These are phyloP conservation scores for Diplodia mutila DNA, from an alignment of 2,329 filamentous ascomycete genomes.

Conservation along the genomic window DNA sequence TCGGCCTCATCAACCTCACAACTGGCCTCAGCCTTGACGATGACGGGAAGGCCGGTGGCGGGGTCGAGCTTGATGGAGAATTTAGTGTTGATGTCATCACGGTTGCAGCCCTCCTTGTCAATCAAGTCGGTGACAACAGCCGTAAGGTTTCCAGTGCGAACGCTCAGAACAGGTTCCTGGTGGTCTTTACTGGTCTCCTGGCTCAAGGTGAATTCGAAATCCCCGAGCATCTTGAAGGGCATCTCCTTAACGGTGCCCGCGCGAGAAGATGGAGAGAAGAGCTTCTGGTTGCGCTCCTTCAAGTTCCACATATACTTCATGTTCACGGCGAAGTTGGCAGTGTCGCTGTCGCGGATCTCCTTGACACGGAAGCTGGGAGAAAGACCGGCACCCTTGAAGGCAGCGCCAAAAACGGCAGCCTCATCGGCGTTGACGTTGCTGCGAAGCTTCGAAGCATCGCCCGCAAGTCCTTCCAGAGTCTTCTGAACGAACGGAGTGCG, in stretches of 20 bases:
- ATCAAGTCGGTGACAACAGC: conserved; percentile 77
- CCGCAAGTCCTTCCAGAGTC: conserved; percentile 75
- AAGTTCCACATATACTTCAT: conserved; percentile 73
- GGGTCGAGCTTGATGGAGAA: conserved; percentile 73
- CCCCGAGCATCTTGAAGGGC: conserved; percentile 77
- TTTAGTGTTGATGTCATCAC: conserved; percentile 78
- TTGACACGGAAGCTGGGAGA: conserved; percentile 97
- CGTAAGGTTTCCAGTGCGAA: conserved; percentile 85
- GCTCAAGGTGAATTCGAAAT: conserved; percentile 79
- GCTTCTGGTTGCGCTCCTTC: conserved; percentile 73
- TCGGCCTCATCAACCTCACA: conserved; percentile 73
- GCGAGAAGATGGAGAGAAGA: conserved; percentile 79
- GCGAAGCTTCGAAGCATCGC: conserved; percentile 76
- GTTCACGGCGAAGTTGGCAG: conserved; percentile 71
- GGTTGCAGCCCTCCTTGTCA: conserved; percentile 75
- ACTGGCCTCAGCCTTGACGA: conserved; percentile 75
- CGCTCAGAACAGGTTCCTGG: conserved; percentile 65
- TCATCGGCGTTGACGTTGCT: conserved; percentile 97
- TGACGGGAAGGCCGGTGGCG: conserved; percentile 77
- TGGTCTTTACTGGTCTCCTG: conserved; percentile 63
- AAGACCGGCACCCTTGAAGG: conserved; percentile 88
- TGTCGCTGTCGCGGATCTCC: conserved; percentile 86
- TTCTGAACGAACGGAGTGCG: conserved; percentile 95
- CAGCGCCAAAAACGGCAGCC: conserved; percentile 92
- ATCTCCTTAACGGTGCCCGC: conserved; percentile 82